phyloP scores from a whole-genome alignment of 352 stramenopile species.

The Globisporangium camurandrum region DNA sequence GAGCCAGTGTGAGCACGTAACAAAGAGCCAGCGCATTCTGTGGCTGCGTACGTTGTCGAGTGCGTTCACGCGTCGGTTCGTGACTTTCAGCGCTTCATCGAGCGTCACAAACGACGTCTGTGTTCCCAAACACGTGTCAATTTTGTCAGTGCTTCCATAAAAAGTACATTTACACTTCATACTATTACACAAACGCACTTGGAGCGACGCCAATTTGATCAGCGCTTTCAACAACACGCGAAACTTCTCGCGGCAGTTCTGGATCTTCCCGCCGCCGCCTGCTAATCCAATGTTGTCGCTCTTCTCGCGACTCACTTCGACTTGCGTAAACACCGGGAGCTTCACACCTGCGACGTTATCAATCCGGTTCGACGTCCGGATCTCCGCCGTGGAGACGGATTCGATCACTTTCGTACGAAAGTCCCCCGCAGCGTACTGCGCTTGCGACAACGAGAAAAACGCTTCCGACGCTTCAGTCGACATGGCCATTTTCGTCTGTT shows the following conservation, averaged over 20 bases:
- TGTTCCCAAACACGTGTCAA: constrained; percentile 12
- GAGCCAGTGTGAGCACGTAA: neutral
- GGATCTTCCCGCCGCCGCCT: constrained; percentile 97
- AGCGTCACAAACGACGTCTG: constrained; percentile 99
- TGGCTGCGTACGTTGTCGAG: constrained; percentile 89
- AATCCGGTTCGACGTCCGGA: constrained; percentile 95
- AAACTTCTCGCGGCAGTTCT: constrained; percentile 90
- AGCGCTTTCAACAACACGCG: constrained; percentile 72
- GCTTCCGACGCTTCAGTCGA: constrained; percentile 86
- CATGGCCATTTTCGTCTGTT: constrained; percentile 83
- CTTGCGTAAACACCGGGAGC: constrained; percentile 97
- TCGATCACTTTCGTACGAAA: constrained; percentile 96
- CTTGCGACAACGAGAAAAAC: constrained; percentile 98
- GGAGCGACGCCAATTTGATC: constrained; percentile 85
- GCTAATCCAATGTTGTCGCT: constrained; percentile 93
- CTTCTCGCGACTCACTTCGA: constrained; percentile 93
- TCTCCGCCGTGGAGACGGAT: constrained; percentile 91
- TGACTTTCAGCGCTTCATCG: constrained; percentile 98
- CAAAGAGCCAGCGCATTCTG: neutral
- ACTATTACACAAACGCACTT: constrained; percentile 22
- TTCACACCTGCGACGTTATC: constrained; percentile 99
- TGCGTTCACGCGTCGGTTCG: constrained; percentile 98
- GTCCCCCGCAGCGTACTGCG: constrained; percentile 97
- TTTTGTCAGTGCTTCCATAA: constrained; percentile 16
- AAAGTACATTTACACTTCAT: constrained; percentile 41